Conservation (phyloP, 2,329 filamentous ascomycete genomes). For the Penicillium sp. region DNA sequence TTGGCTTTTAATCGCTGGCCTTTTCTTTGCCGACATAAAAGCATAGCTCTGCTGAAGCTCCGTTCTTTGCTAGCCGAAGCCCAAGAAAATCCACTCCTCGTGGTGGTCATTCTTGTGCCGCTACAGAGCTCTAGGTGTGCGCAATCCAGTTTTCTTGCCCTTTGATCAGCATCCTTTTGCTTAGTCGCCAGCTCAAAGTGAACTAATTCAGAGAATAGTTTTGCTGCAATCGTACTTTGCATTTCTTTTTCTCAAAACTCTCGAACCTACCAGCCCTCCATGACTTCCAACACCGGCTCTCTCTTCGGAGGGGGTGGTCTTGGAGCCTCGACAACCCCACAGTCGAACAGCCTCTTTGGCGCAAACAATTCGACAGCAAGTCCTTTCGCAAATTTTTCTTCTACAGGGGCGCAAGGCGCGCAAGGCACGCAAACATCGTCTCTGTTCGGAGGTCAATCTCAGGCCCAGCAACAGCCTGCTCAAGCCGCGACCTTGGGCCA, state of each 20-base stretch:
- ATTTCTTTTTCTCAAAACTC: neutral
- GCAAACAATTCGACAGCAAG: constrained; percentile 21
- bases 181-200: neutral
- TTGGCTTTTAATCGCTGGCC: neutral
- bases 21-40: neutral
- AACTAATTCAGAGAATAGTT: neutral
- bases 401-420: constrained; percentile 16
- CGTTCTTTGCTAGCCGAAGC: neutral
- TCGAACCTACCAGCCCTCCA: neutral
- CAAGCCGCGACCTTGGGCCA: constrained; percentile 26
- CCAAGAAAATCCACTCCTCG: neutral
- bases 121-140: neutral
- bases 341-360: constrained; percentile 23
- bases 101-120: neutral
- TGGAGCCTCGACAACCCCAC: constrained; percentile 18
- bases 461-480: constrained; percentile 14
- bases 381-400: constrained; percentile 20
- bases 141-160: constrained; percentile 1
- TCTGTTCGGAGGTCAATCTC: constrained; percentile 20
- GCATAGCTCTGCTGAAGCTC: neutral
- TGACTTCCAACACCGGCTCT: constrained; percentile 21
- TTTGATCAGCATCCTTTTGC: neutral
- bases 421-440: constrained; percentile 16
- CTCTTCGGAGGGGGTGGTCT: constrained; percentile 25
- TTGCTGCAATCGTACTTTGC: too few species aligned